Percentiles rank a stretch among this genome's conserved stretches.
Evolutionary conservation across 2,329 filamentous ascomycete genomes (phyloP).

Genomic region (Arthrobotrys musiformis): DNA sequence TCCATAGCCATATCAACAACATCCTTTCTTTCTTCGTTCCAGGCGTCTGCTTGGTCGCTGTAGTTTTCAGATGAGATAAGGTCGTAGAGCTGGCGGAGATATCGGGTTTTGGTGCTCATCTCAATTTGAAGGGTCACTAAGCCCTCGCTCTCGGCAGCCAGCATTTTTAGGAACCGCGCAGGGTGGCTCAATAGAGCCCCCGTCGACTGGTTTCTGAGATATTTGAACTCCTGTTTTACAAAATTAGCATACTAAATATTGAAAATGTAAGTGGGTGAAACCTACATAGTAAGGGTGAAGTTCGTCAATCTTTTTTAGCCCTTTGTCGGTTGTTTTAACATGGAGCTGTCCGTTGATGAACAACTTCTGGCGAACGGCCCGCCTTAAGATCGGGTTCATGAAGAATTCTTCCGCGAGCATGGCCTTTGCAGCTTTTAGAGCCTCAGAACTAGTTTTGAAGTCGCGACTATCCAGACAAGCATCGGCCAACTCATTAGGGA

Average conservation of each 20-base stretch:
- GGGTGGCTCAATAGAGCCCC: constrained; percentile 82
- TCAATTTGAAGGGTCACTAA: constrained; percentile 85
- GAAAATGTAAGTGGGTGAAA: not conserved
- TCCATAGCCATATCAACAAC: constrained; percentile 82
- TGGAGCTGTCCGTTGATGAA: constrained; percentile 86
- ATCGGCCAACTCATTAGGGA: constrained; percentile 88
- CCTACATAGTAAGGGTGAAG: constrained; percentile 84
- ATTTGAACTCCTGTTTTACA: constrained; percentile 80
- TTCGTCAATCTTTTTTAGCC: constrained; percentile 90
- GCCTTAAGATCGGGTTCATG: constrained; percentile 87
- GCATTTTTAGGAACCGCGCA: constrained; percentile 94
- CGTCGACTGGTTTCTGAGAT: constrained; percentile 88
- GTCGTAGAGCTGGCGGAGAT: constrained; percentile 79
- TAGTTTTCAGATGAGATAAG: constrained; percentile 95
- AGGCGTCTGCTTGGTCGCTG: constrained; percentile 92
- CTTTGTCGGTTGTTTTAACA: constrained; percentile 92
- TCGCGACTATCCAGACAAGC: constrained; percentile 75
- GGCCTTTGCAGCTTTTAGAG: constrained; percentile 81
- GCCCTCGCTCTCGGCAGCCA: constrained; percentile 94
- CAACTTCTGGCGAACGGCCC: constrained; percentile 82
- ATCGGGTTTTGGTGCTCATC: constrained; percentile 79
- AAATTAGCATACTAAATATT: not conserved
- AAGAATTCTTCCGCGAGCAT: constrained; percentile 93
- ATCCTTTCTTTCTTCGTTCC: constrained; percentile 88
- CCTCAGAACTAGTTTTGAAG: constrained; percentile 78